These are phyloP conservation scores for Pleurostoma richardsiae DNA, from an alignment of 2,329 filamentous ascomycete species.

Conservation along the genomic window DNA sequence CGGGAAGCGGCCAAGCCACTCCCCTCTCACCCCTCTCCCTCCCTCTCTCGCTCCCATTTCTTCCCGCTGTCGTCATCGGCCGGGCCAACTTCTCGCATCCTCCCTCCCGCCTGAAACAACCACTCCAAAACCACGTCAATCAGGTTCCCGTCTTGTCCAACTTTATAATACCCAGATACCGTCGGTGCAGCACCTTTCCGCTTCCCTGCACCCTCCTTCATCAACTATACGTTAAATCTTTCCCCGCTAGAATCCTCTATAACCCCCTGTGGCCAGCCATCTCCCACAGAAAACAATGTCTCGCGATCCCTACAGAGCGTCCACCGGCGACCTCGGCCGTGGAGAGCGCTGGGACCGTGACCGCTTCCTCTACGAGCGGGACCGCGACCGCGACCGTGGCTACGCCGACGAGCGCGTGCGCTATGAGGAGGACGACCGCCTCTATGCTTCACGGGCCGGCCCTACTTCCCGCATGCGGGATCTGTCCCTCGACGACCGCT, in stretches of 20 bases:
- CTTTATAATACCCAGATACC: not conserved
- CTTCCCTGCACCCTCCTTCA: not conserved
- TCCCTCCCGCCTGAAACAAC: not conserved
- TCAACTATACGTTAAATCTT: not conserved
- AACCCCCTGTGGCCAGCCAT: not conserved
- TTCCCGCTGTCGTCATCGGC: not conserved
- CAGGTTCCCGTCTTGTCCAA: not conserved
- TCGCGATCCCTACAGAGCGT: slow-evolving; percentile 17
- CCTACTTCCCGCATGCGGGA: slow-evolving; percentile 34
- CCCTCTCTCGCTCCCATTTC: not conserved
- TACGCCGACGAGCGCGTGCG: slow-evolving; percentile 45
- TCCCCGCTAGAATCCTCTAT: not conserved
- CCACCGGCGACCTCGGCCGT: slow-evolving; percentile 28
- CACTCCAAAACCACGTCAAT: too few species aligned
- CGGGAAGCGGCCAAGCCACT: not conserved
- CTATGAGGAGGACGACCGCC: slow-evolving; percentile 48
- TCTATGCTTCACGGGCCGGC: slow-evolving; percentile 26
- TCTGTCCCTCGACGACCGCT: slow-evolving; percentile 41
- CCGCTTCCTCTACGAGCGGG: slow-evolving; percentile 39
- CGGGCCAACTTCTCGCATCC: not conserved
- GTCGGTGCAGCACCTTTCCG: not conserved
- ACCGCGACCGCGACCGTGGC: slow-evolving; percentile 38
- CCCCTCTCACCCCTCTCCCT: not conserved
- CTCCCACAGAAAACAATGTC: not conserved
- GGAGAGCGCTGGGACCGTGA: slow-evolving; percentile 50